A percentile compares a stretch with the other conserved stretches of the same genome.
phyloP scores from a whole-genome alignment of 2,329 filamentous ascomycete genomes.

The Coniochaeta prunicola region DNA sequence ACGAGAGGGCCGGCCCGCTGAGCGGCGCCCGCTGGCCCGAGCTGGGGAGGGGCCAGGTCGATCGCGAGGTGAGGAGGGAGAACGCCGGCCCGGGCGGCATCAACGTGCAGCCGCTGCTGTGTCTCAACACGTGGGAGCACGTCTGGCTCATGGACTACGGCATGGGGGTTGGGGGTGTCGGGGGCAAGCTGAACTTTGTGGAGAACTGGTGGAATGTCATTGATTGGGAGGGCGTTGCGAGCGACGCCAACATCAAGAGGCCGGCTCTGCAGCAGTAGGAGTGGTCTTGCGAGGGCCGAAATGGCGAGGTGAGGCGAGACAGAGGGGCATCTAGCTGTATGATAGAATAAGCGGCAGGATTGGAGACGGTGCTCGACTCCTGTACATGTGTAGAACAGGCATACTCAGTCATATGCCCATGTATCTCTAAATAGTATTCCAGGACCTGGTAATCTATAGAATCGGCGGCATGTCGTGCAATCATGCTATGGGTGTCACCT shows the following conservation, averaged over 20 bases:
- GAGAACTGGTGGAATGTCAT: constrained; percentile 82
- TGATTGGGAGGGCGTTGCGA: constrained; percentile 71
- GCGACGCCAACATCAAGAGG: constrained; percentile 24
- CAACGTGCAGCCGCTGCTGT: constrained; percentile 70
- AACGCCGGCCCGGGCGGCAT: constrained; percentile 57
- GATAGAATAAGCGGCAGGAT: not conserved
- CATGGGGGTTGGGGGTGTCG: constrained; percentile 45
- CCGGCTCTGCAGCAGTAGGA: constrained; percentile 10
- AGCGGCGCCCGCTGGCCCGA: constrained; percentile 25
- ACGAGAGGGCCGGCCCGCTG: constrained; percentile 20
- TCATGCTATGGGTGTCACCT: not conserved
- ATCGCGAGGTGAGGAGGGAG: constrained; percentile 15
- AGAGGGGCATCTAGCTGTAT: not conserved
- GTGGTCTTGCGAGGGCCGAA: constrained; percentile 3
- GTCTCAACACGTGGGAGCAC: constrained; percentile 96
- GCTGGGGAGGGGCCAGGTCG: constrained; percentile 13
- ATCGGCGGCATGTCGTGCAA: not conserved
- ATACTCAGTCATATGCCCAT: not conserved
- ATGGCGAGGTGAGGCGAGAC: not conserved
- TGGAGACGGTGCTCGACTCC: not conserved
- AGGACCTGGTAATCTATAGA: not conserved
- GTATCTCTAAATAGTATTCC: not conserved
- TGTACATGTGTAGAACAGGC: constrained; percentile 4
- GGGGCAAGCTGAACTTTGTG: constrained; percentile 69
- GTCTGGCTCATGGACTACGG: constrained; percentile 80